Conservation (phyloP, 805 yeast genomes). For the Candida pseudoglaebosa region DNA sequence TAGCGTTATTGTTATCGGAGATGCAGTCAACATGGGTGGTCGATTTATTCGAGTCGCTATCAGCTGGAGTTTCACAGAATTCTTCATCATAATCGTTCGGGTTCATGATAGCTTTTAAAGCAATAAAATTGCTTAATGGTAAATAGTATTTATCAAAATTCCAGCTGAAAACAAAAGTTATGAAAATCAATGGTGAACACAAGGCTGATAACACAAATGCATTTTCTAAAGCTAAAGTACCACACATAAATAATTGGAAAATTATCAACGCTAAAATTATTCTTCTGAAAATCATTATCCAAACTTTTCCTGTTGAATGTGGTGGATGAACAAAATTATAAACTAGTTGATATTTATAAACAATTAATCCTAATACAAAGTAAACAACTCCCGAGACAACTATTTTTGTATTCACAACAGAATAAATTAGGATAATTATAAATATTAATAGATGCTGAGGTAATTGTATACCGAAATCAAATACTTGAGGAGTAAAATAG, state of each 20-base stretch:
- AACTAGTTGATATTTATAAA: conserved; percentile 84
- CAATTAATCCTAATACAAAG: conserved; percentile 80
- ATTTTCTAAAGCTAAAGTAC: conserved; percentile 72
- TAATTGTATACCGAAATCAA: conserved; percentile 84
- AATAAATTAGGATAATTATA: conserved; percentile 79
- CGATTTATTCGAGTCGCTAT: conserved; percentile 1
- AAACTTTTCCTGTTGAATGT: conserved; percentile 93
- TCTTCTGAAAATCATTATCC: conserved; percentile 88
- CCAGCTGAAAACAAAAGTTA: conserved; percentile 43
- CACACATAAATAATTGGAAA: conserved; percentile 91
- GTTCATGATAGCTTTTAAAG: conserved; percentile 53
- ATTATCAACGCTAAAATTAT: conserved; percentile 74
- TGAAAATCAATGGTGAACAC: conserved; percentile 46
- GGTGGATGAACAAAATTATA: conserved; percentile 93
- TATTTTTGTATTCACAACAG: conserved; percentile 85
- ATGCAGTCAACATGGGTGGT: not conserved
- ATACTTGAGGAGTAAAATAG: conserved; percentile 80
- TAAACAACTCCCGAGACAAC: conserved; percentile 79
- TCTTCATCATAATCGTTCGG: conserved; percentile 39
- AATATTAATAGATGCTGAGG: conserved; percentile 90
- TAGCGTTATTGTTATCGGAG: too few species aligned
- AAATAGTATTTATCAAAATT: conserved; percentile 52
- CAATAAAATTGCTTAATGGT: conserved; percentile 53
- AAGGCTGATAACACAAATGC: conserved; percentile 47
- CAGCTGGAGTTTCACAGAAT: conserved; percentile 26